phyloP scores from a whole-genome alignment of 305 asterid species.

The Striga hermonthica region DNA sequence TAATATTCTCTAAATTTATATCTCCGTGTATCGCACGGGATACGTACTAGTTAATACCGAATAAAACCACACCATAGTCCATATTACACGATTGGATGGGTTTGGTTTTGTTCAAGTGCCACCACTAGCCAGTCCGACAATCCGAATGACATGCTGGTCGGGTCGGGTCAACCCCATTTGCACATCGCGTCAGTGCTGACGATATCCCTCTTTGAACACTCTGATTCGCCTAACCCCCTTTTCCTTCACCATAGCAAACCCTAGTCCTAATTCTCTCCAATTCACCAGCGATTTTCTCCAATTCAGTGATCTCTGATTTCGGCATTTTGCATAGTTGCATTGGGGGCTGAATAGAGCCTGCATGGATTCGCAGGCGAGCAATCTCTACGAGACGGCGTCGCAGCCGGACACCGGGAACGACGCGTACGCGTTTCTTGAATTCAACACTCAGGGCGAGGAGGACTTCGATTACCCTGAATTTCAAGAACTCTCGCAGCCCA shows the following conservation, averaged over 20 bases:
- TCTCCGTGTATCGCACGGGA: too few relatives aligned
- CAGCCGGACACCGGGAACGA: slow-evolving; percentile 96
- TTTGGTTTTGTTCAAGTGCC: too few relatives aligned
- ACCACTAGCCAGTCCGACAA: too few relatives aligned
- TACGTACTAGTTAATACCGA: too few relatives aligned
- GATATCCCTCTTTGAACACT: slow-evolving; percentile 18
- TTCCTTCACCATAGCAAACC: slow-evolving; percentile 33
- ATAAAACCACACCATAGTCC: too few relatives aligned
- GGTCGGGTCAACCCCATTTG: too few relatives aligned
- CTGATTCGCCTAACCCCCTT: slow-evolving; percentile 38
- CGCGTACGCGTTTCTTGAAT: slow-evolving; percentile 85
- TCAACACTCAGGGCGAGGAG: slow-evolving; percentile 91
- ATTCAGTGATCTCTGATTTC: neutral
- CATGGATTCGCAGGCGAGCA: slow-evolving; percentile 82
- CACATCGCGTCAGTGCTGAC: neutral
- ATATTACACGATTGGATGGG: too few relatives aligned
- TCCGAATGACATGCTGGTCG: too few relatives aligned
- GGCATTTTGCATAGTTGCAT: neutral
- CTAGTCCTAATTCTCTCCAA: slow-evolving; percentile 35
- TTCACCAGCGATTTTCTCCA: slow-evolving; percentile 27
- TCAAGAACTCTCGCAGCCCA: slow-evolving; percentile 91
- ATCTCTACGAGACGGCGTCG: slow-evolving; percentile 92
- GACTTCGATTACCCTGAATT: slow-evolving; percentile 91
- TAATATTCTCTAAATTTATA: too few relatives aligned
- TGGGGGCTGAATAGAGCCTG: slow-evolving; percentile 3